These are phyloP conservation scores for Cyclotella choctawhatcheeana DNA, from an alignment of 108 stramenopile genomes.

Conservation along the genomic window DNA sequence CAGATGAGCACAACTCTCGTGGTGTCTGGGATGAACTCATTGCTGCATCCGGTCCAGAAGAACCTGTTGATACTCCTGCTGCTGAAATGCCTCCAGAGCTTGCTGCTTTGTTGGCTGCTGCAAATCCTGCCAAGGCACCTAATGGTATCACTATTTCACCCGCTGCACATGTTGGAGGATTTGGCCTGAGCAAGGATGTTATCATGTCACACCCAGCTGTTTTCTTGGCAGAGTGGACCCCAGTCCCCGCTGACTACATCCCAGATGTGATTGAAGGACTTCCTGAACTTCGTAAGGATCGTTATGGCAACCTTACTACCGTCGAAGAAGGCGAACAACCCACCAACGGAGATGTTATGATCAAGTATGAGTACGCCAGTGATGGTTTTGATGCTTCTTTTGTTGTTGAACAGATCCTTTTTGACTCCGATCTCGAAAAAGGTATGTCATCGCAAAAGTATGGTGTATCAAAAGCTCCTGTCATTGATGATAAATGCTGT, in stretches of 20 bases:
- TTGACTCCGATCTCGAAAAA: slow-evolving; percentile 46
- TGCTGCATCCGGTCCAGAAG: slow-evolving; percentile 25
- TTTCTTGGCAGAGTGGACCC: slow-evolving; percentile 47
- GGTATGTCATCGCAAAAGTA: slow-evolving; percentile 42
- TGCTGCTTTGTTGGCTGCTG: slow-evolving; percentile 31
- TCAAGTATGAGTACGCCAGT: slow-evolving; percentile 52
- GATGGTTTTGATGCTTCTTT: slow-evolving; percentile 64
- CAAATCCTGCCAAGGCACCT: slow-evolving; percentile 34
- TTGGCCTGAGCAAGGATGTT: slow-evolving; percentile 45
- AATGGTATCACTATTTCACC: slow-evolving; percentile 39
- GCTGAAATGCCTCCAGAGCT: slow-evolving; percentile 44
- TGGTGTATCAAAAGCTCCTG: slow-evolving; percentile 44
- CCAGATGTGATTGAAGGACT: slow-evolving; percentile 47
- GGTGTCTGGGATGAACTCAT: slow-evolving; percentile 48
- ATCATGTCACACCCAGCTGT: slow-evolving; percentile 41
- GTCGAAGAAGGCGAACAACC: slow-evolving; percentile 55
- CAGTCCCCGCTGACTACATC: slow-evolving; percentile 48
- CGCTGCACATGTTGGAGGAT: slow-evolving; percentile 55
- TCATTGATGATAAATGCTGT: slow-evolving; percentile 52
- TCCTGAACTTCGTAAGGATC: slow-evolving; percentile 46
- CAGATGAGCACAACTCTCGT: slow-evolving; percentile 37
- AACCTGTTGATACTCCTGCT: slow-evolving; percentile 11
- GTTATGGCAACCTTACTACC: slow-evolving; percentile 54
- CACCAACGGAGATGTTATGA: slow-evolving; percentile 55
- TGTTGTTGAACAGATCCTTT: slow-evolving; percentile 51